Conservation (phyloP, 495 filamentous ascomycete genomes). For the Neurospora hispaniola region DNA sequence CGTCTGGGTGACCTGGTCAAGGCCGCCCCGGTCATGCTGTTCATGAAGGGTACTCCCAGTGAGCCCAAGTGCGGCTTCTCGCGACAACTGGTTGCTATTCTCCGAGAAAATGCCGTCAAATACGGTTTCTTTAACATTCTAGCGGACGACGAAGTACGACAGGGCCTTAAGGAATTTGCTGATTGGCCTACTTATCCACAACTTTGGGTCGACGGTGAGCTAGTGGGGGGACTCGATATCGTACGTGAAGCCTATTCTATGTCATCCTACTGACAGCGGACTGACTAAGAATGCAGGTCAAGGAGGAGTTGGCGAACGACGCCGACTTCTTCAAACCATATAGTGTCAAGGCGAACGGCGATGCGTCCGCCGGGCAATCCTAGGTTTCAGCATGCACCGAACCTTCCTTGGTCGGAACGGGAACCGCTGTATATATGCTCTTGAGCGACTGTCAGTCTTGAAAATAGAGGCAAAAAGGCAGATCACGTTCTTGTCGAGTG, state of each 20-base stretch:
- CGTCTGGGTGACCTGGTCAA: conserved; percentile 73
- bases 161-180: conserved; percentile 88
- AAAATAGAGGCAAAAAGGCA: not conserved
- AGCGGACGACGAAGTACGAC: conserved; percentile 92
- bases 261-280: not conserved
- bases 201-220: conserved; percentile 68
- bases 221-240: conserved; percentile 93
- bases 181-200: conserved; percentile 98
- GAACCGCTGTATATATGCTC: not conserved
- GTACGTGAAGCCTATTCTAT: conserved; percentile 43
- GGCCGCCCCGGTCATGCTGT: conserved; percentile 95
- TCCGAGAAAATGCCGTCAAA: conserved; percentile 79
- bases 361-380: conserved; percentile 11
- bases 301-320: conserved; percentile 26
- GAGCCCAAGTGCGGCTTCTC: conserved; percentile 93
- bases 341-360: conserved; percentile 36
- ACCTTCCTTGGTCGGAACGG: not conserved
- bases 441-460: not conserved
- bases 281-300: conserved; percentile 23
- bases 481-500: not conserved
- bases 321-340: conserved; percentile 68
- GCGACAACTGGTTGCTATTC: conserved; percentile 70
- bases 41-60: conserved; percentile 88
- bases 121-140: conserved; percentile 99
- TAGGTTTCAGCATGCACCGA: not conserved